These are phyloP conservation scores for Hymenoscyphus scutula DNA, from an alignment of 2,329 filamentous ascomycete species.

Conservation along the genomic window DNA sequence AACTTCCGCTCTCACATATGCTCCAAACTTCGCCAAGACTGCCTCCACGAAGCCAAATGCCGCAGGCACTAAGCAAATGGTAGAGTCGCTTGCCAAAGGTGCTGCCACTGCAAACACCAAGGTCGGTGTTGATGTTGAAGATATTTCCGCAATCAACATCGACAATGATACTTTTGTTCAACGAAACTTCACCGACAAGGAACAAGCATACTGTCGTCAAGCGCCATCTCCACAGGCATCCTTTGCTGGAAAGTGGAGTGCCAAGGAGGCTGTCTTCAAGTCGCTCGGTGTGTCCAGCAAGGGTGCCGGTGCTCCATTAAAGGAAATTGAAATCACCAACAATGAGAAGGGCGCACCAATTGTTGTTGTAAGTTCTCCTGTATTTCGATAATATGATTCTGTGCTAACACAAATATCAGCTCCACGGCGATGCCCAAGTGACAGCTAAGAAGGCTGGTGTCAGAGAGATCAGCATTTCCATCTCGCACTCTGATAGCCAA, in stretches of 20 bases:
- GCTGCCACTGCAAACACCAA: conserved; percentile 65
- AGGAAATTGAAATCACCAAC: conserved; percentile 89
- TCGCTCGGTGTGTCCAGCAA: conserved; percentile 82
- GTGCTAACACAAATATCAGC: conserved; percentile 47
- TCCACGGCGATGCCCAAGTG: conserved; percentile 78
- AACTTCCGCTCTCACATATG: conserved; percentile 72
- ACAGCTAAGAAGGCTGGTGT: conserved; percentile 85
- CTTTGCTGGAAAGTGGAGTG: conserved; percentile 93
- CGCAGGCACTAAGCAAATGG: conserved; percentile 59
- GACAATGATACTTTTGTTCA: conserved; percentile 91
- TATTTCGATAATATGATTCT: conserved; percentile 3
- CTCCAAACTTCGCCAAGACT: conserved; percentile 61
- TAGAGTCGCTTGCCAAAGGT: conserved; percentile 72
- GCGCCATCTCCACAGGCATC: conserved; percentile 80
- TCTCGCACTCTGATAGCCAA: conserved; percentile 92
- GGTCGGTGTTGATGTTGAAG: conserved; percentile 92
- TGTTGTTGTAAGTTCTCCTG: conserved; percentile 69
- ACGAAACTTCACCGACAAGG: conserved; percentile 85
- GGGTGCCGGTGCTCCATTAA: conserved; percentile 84
- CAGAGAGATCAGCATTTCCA: conserved; percentile 86
- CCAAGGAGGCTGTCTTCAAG: conserved; percentile 99
- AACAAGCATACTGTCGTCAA: conserved; percentile 83
- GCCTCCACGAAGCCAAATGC: conserved; percentile 59
- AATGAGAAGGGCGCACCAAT: conserved; percentile 78
- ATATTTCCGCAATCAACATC: conserved; percentile 82